phyloP scores from a whole-genome alignment of 2,329 filamentous ascomycete genomes.

The Xylariales sp. region DNA sequence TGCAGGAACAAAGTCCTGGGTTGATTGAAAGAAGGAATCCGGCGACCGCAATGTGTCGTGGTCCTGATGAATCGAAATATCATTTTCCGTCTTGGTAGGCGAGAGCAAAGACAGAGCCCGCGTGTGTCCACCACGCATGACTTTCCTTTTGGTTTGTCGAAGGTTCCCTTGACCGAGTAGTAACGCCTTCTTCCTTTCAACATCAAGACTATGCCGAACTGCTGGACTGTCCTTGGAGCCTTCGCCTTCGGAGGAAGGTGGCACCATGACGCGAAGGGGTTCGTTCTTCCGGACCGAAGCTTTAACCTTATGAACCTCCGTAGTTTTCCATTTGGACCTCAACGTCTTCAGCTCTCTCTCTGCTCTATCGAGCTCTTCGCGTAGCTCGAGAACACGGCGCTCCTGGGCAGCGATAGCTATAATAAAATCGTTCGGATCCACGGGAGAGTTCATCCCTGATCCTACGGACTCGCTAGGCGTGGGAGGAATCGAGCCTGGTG shows the following conservation, averaged over 20 bases:
- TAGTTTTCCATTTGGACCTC: conserved; percentile 77
- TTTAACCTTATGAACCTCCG: conserved; percentile 73
- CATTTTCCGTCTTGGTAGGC: conserved; percentile 46
- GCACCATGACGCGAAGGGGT: conserved; percentile 41
- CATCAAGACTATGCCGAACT: conserved; percentile 48
- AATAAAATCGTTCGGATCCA: conserved; percentile 65
- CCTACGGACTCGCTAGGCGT: conserved; percentile 42
- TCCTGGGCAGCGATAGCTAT: conserved; percentile 91
- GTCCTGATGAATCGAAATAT: conserved; percentile 40
- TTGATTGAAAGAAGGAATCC: conserved; percentile 25
- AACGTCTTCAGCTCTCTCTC: conserved; percentile 71
- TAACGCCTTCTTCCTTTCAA: conserved; percentile 69
- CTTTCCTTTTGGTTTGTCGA: conserved; percentile 47
- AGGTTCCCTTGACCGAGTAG: conserved; percentile 42
- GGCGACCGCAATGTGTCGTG: conserved; percentile 38
- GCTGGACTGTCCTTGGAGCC: conserved; percentile 34
- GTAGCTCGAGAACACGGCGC: conserved; percentile 81
- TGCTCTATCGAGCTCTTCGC: conserved; percentile 80
- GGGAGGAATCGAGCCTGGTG: conserved; percentile 43
- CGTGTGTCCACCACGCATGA: conserved; percentile 64
- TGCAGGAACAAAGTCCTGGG: conserved; percentile 32
- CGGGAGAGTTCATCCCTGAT: conserved; percentile 37
- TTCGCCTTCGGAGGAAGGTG: conserved; percentile 15
- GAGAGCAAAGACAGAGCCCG: conserved; percentile 76
- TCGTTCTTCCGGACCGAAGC: conserved; percentile 59